These are phyloP conservation scores for Yamadazyma atmosphaerica DNA, from an alignment of 1,139 yeast genomes.

Conservation along the genomic window DNA sequence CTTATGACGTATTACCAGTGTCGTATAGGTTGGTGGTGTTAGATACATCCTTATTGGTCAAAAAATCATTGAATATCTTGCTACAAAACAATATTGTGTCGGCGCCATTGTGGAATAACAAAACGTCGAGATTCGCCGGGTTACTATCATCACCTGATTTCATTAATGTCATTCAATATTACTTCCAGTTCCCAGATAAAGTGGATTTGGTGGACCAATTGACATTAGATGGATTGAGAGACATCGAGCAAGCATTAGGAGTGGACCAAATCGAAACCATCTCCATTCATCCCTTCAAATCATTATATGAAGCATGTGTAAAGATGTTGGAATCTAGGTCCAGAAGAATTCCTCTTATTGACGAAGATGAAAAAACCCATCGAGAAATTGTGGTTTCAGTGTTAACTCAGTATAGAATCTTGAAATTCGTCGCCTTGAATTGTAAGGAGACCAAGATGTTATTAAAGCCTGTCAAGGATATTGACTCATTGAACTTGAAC, in stretches of 20 bases:
- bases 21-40: slow-evolving; percentile 90
- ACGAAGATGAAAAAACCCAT: slow-evolving; percentile 89
- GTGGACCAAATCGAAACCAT: slow-evolving; percentile 87
- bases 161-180: slow-evolving; percentile 92
- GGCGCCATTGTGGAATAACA: slow-evolving; percentile 96
- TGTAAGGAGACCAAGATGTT: slow-evolving; percentile 92
- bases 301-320: slow-evolving; percentile 90
- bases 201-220: slow-evolving; percentile 86
- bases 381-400: slow-evolving; percentile 95
- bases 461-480: slow-evolving; percentile 69
- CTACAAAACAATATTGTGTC: slow-evolving; percentile 93
- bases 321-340: slow-evolving; percentile 90
- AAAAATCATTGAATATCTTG: slow-evolving; percentile 85
- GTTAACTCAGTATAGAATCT: slow-evolving; percentile 91
- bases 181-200: slow-evolving; percentile 87
- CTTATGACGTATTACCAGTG: slow-evolving; percentile 96
- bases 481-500: slow-evolving; percentile 60
- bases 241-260: slow-evolving; percentile 85
- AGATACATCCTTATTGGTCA: slow-evolving; percentile 87
- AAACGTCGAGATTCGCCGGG: slow-evolving; percentile 90
- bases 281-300: slow-evolving; percentile 88
- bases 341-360: slow-evolving; percentile 91
- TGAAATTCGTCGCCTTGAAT: slow-evolving; percentile 92
- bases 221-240: slow-evolving; percentile 81
- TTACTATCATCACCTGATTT: slow-evolving; percentile 89